A percentile compares a stretch with the other conserved stretches of the same genome.
Evolutionary conservation across 495 filamentous ascomycete species (phyloP).

Genomic region (Aspergillus olivimuriae): DNA sequence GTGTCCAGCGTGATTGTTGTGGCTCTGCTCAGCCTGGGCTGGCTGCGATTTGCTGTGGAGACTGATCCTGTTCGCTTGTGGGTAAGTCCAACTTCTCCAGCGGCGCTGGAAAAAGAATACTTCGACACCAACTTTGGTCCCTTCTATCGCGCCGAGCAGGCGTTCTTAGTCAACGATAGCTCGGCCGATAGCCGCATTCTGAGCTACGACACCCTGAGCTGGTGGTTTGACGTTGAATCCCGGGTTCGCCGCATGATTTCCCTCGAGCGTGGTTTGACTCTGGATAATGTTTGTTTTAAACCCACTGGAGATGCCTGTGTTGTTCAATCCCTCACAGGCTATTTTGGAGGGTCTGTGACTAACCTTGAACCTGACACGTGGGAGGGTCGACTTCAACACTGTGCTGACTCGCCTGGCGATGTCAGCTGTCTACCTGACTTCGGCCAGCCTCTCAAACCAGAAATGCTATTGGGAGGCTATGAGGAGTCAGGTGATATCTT

Average conservation of each 20-base stretch:
- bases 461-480: slow-evolving; percentile 81
- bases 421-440: slow-evolving; percentile 74
- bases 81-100: slow-evolving; percentile 88
- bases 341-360: slow-evolving; percentile 65
- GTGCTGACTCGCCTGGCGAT: slow-evolving; percentile 67
- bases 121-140: slow-evolving; percentile 95
- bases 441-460: slow-evolving; percentile 73
- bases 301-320: slow-evolving; percentile 87
- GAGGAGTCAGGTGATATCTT: slow-evolving; percentile 59
- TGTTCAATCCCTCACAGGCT: slow-evolving; percentile 81
- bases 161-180: slow-evolving; percentile 88
- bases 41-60: slow-evolving; percentile 80
- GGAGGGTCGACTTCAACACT: slow-evolving; percentile 60
- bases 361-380: slow-evolving; percentile 60
- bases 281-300: slow-evolving; percentile 90
- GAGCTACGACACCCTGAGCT: slow-evolving; percentile 76
- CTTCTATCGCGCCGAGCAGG: slow-evolving; percentile 90
- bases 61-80: slow-evolving; percentile 85
- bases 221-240: slow-evolving; percentile 92
- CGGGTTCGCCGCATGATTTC: slow-evolving; percentile 65
- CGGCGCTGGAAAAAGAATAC: slow-evolving; percentile 87
- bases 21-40: slow-evolving; percentile 71
- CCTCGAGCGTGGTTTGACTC: slow-evolving; percentile 48
- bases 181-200: slow-evolving; percentile 57
- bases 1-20: slow-evolving; percentile 61